phyloP scores from a whole-genome alignment of 305 asterid species.

The Solanum aculeatissimum region DNA sequence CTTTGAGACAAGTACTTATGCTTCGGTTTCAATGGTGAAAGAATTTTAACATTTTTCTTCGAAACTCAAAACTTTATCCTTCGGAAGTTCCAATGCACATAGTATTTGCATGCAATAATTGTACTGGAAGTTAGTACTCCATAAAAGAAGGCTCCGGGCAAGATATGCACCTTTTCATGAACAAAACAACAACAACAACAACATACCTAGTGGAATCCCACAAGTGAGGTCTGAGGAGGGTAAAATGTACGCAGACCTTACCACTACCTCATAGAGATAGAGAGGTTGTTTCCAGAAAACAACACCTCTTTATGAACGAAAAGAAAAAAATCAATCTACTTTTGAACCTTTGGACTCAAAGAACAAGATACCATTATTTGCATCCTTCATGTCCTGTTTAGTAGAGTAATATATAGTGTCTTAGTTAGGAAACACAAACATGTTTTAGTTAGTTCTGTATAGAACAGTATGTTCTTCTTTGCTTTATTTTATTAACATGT shows the following conservation, averaged over 20 bases:
- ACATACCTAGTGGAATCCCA: no score
- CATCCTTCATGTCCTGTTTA: background rate
- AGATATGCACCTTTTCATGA: no score
- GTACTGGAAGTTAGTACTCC: background rate
- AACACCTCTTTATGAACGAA: no score
- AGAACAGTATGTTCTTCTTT: background rate
- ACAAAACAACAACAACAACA: no score
- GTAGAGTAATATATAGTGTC: background rate
- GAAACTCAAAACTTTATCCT: background rate
- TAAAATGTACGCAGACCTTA: no score
- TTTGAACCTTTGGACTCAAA: background rate
- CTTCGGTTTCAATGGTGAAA: background rate
- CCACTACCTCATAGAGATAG: no score
- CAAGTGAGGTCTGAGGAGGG: no score
- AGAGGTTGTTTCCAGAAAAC: no score
- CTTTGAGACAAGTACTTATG: background rate
- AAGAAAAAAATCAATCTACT: no score
- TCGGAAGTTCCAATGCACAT: background rate
- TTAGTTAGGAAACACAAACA: background rate
- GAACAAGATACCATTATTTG: background rate
- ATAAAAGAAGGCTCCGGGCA: background rate
- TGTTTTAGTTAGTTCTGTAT: background rate
- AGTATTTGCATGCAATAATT: background rate
- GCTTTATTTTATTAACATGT: background rate
- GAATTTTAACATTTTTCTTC: background rate